Conservation (phyloP, 345 rosid genomes). For the Eucalyptus marginata region DNA sequence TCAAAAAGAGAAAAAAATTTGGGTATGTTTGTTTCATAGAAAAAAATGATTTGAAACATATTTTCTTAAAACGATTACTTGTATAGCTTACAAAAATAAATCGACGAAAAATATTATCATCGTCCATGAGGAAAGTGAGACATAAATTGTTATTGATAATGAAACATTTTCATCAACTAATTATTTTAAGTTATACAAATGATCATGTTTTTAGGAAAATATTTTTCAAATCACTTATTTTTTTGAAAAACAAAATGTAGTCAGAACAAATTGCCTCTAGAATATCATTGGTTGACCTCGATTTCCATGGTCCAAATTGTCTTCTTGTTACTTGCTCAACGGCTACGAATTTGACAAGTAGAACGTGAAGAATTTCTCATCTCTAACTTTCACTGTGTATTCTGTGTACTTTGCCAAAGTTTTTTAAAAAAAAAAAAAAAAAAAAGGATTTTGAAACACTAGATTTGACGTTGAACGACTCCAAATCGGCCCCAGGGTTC, state of each 20-base stretch:
- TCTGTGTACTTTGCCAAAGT: neutral
- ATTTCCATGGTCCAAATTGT: neutral
- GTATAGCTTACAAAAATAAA: neutral
- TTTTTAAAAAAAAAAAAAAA: neutral
- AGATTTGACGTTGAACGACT: neutral
- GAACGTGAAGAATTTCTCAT: neutral
- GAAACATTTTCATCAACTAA: neutral
- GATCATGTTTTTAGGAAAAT: neutral
- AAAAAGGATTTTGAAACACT: neutral
- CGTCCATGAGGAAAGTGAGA: neutral
- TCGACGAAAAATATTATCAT: neutral
- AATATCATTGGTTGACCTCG: neutral
- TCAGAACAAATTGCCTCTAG: neutral
- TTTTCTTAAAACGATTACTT: too few relatives aligned
- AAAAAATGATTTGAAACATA: neutral
- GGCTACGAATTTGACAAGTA: neutral
- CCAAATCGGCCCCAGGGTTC: neutral
- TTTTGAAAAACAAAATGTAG: accelerated
- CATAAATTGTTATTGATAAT: neutral
- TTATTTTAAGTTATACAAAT: neutral
- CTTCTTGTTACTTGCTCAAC: neutral
- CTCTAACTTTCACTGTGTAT: neutral
- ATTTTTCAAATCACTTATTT: neutral
- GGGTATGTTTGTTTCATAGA: neutral
- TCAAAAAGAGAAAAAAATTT: neutral